These are phyloP conservation scores for Cercophora samala DNA, from an alignment of 495 filamentous ascomycete species.

Conservation along the genomic window DNA sequence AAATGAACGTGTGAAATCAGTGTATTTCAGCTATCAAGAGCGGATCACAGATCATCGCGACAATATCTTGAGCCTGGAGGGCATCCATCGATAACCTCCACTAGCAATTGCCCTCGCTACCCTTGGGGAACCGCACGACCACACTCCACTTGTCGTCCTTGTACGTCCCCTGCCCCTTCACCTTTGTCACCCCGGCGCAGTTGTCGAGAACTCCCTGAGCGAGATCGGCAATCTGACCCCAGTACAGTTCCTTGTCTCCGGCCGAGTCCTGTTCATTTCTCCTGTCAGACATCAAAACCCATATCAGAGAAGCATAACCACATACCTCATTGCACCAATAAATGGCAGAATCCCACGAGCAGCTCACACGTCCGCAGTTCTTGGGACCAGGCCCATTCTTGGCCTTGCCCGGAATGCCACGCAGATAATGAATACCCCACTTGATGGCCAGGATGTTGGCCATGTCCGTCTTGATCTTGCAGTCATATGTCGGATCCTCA, in stretches of 20 bases:
- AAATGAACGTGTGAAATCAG: too few relatives aligned
- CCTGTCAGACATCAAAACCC: too few relatives aligned
- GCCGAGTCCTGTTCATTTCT: too few relatives aligned
- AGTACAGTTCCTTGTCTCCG: background rate
- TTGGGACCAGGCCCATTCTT: slow-evolving; percentile 23
- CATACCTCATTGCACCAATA: slow-evolving; percentile 34
- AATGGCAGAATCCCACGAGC: slow-evolving; percentile 26
- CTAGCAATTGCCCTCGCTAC: background rate
- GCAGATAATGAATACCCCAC: slow-evolving; percentile 29
- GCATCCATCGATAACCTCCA: background rate
- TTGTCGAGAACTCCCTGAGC: background rate
- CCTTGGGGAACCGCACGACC: background rate
- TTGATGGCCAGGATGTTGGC: slow-evolving; percentile 9
- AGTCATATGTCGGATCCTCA: background rate
- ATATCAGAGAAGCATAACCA: background rate
- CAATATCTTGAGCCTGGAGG: background rate
- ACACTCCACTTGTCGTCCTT: background rate
- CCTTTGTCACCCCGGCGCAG: background rate
- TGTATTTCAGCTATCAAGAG: too few relatives aligned
- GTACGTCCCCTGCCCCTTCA: background rate
- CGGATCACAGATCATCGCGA: background rate
- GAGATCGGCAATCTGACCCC: background rate
- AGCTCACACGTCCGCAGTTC: slow-evolving; percentile 29
- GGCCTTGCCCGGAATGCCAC: slow-evolving; percentile 1
- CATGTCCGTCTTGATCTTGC: background rate